phyloP scores from a whole-genome alignment of 2,329 filamentous ascomycete species.

The Fusarium sp. region DNA sequence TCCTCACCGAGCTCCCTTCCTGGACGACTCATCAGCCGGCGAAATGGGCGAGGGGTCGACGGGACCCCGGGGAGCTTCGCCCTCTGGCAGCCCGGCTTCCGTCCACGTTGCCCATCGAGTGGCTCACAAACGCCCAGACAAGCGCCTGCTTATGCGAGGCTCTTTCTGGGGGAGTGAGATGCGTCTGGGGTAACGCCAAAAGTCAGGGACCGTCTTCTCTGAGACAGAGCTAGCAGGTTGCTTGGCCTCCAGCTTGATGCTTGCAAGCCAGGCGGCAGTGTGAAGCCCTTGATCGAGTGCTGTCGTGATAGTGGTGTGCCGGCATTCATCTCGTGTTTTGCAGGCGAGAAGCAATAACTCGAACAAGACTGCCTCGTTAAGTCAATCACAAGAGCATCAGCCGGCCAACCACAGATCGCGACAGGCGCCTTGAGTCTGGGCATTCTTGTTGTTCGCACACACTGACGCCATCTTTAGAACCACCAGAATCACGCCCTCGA shows the following conservation, averaged over 20 bases:
- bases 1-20: constrained; percentile 29
- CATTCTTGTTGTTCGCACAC: constrained; percentile 9
- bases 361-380: not conserved
- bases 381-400: constrained; percentile 7
- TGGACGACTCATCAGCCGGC: constrained; percentile 26
- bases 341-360: not conserved
- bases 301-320: constrained; percentile 5
- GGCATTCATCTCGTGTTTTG: not conserved
- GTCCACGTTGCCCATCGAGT: constrained; percentile 45
- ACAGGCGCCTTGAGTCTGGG: constrained; percentile 4
- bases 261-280: not conserved
- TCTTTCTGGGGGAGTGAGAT: constrained; percentile 30
- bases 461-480: constrained; percentile 34
- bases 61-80: not conserved
- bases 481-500: constrained; percentile 16
- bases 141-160: constrained; percentile 20
- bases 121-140: constrained; percentile 31
- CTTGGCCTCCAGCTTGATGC: not conserved
- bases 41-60: constrained; percentile 9
- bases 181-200: constrained; percentile 40
- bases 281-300: not conserved
- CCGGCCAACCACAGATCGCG: not conserved
- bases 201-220: constrained; percentile 16
- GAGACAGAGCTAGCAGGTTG: constrained; percentile 12
- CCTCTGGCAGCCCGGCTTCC: constrained; percentile 29